These are phyloP conservation scores for Picea abies DNA, from an alignment of 83 land plant species.

Conservation along the genomic window DNA sequence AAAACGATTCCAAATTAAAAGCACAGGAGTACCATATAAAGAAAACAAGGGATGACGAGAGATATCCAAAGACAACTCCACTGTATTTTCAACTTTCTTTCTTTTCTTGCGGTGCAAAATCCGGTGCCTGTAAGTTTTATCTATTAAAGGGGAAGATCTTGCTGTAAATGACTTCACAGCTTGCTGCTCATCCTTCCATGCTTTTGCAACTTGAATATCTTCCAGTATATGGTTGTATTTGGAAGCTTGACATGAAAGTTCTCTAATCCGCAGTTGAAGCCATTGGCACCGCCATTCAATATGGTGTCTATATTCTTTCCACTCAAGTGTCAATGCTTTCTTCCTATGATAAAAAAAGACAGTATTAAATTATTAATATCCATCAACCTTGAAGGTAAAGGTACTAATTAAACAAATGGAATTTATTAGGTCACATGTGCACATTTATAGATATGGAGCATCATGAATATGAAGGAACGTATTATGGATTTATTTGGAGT, in stretches of 20 bases:
- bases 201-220: constrained; percentile 17
- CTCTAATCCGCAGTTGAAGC: constrained; percentile 43
- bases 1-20: background rate
- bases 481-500: too few relatives aligned
- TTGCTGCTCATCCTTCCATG: constrained; percentile 19
- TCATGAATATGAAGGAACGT: background rate
- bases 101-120: constrained; percentile 27
- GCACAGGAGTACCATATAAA: constrained; percentile 42
- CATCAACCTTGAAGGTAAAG: constrained; percentile 1
- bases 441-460: background rate
- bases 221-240: constrained; percentile 35
- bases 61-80: constrained; percentile 36
- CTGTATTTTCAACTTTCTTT: constrained; percentile 36
- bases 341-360: constrained; percentile 29
- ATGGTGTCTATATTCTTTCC: constrained; percentile 46
- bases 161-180: constrained; percentile 22
- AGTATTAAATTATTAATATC: constrained; percentile 11
- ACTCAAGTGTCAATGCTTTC: constrained; percentile 43
- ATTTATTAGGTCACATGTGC: background rate
- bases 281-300: constrained; percentile 60
- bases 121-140: constrained; percentile 16
- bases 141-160: constrained; percentile 6
- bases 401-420: background rate
- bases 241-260: constrained; percentile 22
- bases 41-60: constrained; percentile 54